These are phyloP conservation scores for Megacollybia marginata DNA, from an alignment of 768 basidiomycete genomes.

Conservation along the genomic window DNA sequence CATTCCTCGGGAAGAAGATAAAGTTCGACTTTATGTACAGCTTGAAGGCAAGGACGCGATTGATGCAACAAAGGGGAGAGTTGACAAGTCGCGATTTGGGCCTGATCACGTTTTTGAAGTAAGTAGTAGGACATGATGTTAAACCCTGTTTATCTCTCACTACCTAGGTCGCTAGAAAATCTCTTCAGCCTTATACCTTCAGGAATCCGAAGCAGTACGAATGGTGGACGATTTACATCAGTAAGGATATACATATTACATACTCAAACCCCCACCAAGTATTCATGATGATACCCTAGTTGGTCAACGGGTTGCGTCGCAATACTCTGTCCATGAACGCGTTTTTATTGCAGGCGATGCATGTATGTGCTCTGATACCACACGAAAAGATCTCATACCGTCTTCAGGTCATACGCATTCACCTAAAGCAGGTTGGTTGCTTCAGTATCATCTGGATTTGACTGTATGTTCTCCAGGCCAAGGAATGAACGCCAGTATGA, in stretches of 20 bases:
- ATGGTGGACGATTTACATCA: constrained; percentile 72
- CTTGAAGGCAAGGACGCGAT: constrained; percentile 41
- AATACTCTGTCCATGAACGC: constrained; percentile 51
- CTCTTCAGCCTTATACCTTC: constrained; percentile 50
- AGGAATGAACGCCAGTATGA: constrained; percentile 76
- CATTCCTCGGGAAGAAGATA: constrained; percentile 66
- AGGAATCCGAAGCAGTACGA: constrained; percentile 40
- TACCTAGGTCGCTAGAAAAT: constrained; percentile 44
- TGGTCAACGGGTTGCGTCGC: constrained; percentile 67
- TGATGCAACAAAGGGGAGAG: constrained; percentile 37
- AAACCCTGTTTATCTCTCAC: background rate
- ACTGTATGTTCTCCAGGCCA: constrained; percentile 38
- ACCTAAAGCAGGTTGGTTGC: constrained; percentile 46
- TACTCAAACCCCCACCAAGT: background rate
- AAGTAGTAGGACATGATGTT: background rate
- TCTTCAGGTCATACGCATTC: constrained; percentile 44
- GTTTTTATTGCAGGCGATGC: constrained; percentile 77
- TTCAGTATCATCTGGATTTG: background rate
- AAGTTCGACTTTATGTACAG: constrained; percentile 67
- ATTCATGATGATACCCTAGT: constrained; percentile 27
- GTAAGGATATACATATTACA: constrained; percentile 39
- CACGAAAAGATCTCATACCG: background rate
- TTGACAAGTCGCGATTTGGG: constrained; percentile 45
- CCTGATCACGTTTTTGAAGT: constrained; percentile 50
- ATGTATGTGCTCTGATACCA: constrained; percentile 19